Evolutionary conservation across 2,329 filamentous ascomycete species (phyloP), one percentile per base, ranked within the genome.

Genomic region (Colletotrichum eleusines): DNA sequence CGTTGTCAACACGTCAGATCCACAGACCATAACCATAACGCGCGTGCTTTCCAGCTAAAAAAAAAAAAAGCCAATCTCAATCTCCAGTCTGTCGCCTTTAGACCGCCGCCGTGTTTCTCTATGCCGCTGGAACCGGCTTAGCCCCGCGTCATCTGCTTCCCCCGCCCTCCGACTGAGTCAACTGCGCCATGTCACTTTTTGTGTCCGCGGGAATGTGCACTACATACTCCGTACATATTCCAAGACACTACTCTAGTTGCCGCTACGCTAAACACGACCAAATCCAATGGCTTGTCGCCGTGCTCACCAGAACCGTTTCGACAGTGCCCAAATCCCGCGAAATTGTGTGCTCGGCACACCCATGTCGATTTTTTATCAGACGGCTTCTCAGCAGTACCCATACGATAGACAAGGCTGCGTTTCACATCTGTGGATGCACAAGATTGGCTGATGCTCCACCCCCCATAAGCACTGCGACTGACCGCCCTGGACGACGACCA

Each of bases 61-160:
- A n/a, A n/a, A n/a, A n/a, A n/a, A n/a, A n/a, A 63, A 71, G 58
- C 53, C 58, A 71, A 68, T 71, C 69, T 71, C 46, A 71, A 60
- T 63, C 69, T 68, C 59, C 51, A 68, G 59, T 33, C 46, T 58
- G 40, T 63, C 44, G 50, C 31, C 51, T 23, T 40, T 54, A 48
- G 64, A 68, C 64, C 31, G 58, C 46, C 38, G 46, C 53, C 64
- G 69, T 63, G 68, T 53, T 71, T 58, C 44, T 31, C 50, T 14
- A 23, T 48, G 65, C 64, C 69, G 69, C 69, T 63, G 28, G 58
- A 63, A 71, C 59, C 64, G 64, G 64, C 64, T 68, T 68, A 68
- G 64, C 59, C 33, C 31, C 44, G 33, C 35, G 42, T 9, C 26
- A 31, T 28, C 26, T 50, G 26, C 42, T 38, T 40, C 31, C 44